Conservation (phyloP, 805 yeast species). For the Teunomyces stri region DNA sequence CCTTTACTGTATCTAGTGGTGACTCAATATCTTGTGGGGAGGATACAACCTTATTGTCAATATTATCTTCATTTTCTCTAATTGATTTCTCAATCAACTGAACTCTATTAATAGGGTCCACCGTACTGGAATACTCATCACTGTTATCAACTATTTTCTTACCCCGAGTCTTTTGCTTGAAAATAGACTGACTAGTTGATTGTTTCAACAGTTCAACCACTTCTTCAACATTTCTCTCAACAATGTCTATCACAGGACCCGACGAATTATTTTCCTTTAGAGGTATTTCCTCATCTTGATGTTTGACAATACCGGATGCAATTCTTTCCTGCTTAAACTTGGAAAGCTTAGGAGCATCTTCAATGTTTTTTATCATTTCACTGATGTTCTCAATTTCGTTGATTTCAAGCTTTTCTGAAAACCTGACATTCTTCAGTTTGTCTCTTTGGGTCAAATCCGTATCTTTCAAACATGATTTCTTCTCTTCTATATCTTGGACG, state of each 20-base stretch:
- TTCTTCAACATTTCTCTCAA: conserved; percentile 7
- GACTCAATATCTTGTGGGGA: background rate
- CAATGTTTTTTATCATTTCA: conserved; percentile 37
- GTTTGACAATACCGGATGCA: background rate
- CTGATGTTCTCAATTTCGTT: conserved; percentile 61
- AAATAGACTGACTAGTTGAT: background rate
- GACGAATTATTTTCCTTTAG: background rate
- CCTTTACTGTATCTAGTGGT: conserved; percentile 5
- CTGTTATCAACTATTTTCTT: background rate
- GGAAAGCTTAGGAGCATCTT: conserved; percentile 10
- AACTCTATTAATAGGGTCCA: conserved; percentile 12
- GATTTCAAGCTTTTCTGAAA: conserved; percentile 51
- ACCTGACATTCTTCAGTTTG: conserved; percentile 47
- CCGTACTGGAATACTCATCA: background rate
- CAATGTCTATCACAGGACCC: conserved; percentile 10
- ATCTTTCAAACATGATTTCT: conserved; percentile 1
- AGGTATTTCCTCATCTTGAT: background rate
- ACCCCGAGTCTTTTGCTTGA: background rate
- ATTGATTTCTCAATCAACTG: conserved; percentile 13
- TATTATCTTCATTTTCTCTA: conserved; percentile 11
- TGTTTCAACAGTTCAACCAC: background rate
- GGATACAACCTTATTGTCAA: background rate
- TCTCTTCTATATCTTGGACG: background rate
- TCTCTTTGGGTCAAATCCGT: background rate
- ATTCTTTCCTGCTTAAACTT: conserved; percentile 11